Conservation (phyloP, 306 rosid genomes). For the Quercus parvula region DNA sequence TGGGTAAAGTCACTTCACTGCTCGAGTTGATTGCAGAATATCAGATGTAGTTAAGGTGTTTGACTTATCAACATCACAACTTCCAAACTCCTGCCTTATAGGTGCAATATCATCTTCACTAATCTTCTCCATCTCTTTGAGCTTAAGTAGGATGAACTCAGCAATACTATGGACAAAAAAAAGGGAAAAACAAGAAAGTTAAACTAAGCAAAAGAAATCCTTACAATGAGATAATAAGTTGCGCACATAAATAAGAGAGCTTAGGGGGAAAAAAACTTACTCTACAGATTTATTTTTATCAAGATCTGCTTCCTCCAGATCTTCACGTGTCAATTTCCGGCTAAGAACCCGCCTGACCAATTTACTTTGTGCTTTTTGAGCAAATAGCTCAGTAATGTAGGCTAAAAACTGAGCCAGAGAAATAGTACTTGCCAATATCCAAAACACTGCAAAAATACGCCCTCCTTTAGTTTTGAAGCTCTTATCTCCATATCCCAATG, state of each 20-base stretch:
- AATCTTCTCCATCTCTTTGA: slow-evolving; percentile 81
- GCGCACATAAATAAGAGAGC: background rate
- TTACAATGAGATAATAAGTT: background rate
- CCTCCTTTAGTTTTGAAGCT: slow-evolving; percentile 77
- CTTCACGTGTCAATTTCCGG: slow-evolving; percentile 43
- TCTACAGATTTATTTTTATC: slow-evolving; percentile 63
- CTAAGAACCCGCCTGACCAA: slow-evolving; percentile 64
- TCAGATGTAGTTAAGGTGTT: no score
- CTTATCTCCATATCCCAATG: slow-evolving; percentile 67
- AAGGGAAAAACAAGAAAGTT: background rate
- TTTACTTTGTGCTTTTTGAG: slow-evolving; percentile 59
- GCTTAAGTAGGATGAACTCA: slow-evolving; percentile 65
- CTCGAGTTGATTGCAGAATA: slow-evolving; percentile 19
- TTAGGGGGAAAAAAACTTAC: slow-evolving; percentile 38
- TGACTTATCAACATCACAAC: slow-evolving; percentile 47
- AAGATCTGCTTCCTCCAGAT: slow-evolving; percentile 87
- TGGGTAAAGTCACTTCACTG: background rate
- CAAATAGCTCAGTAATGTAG: slow-evolving; percentile 65
- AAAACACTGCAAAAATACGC: slow-evolving; percentile 72
- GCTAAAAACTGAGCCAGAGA: slow-evolving; percentile 74
- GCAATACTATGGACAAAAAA: slow-evolving; percentile 37
- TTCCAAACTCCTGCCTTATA: slow-evolving; percentile 49
- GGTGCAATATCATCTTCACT: slow-evolving; percentile 49
- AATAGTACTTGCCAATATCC: slow-evolving; percentile 73
- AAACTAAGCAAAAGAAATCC: background rate